phyloP scores from a whole-genome alignment of 208 protist species.

The Naegleria fowleri region DNA sequence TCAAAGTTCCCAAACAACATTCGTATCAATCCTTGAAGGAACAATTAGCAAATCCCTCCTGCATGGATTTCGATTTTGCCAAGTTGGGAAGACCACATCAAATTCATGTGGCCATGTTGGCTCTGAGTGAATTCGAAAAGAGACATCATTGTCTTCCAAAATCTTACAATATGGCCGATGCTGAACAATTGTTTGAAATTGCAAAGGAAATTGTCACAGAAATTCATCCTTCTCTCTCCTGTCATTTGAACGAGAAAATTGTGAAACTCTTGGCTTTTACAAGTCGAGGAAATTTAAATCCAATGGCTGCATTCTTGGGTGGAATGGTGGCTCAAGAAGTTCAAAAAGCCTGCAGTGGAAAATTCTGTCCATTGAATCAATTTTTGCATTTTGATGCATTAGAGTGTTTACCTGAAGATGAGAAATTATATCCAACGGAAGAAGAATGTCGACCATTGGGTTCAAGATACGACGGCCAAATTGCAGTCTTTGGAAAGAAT shows the following conservation, averaged over 20 bases:
- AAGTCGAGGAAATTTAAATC: conserved; percentile 62
- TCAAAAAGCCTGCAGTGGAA: conserved; percentile 80
- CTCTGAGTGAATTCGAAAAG: not conserved
- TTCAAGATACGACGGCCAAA: conserved; percentile 86
- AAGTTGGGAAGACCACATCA: not conserved
- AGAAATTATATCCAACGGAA: not conserved
- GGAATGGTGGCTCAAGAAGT: conserved; percentile 89
- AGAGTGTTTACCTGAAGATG: conserved; percentile 62
- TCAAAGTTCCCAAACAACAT: not conserved
- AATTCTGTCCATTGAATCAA: conserved; percentile 89
- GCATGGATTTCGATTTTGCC: not conserved
- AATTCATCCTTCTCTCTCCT: not conserved
- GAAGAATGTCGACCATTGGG: conserved; percentile 29
- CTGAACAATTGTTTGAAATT: not conserved
- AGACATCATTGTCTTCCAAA: not conserved
- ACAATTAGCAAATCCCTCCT: not conserved
- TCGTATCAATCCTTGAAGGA: not conserved
- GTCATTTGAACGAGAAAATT: not conserved
- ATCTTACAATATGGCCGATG: conserved; percentile 7
- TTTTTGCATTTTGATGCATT: conserved; percentile 91
- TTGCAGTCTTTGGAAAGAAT: conserved; percentile 82
- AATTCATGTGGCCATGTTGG: not conserved
- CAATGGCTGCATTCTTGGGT: conserved; percentile 83
- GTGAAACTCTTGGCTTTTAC: not conserved
- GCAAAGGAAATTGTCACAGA: not conserved